A percentile compares a stretch with the other conserved stretches of the same genome.
phyloP scores from a whole-genome alignment of 345 rosid genomes.

The Lenwebbia sp. region DNA sequence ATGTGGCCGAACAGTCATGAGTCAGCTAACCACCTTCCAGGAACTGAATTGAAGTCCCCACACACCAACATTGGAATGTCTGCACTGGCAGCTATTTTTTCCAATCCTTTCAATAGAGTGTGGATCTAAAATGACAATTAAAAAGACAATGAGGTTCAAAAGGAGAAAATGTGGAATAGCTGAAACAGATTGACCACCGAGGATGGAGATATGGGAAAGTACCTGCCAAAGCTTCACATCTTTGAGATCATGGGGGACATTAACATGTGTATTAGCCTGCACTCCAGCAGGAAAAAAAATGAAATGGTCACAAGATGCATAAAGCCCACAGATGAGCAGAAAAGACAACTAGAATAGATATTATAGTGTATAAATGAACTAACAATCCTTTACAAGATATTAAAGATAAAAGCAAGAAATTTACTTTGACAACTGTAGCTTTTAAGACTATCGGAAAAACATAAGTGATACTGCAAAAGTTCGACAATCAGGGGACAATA shows the following conservation, averaged over 20 bases:
- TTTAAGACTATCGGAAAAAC: background rate
- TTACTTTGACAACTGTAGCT: background rate
- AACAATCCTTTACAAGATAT: background rate
- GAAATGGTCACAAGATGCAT: background rate
- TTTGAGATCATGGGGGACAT: slow-evolving; percentile 70
- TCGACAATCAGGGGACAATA: background rate
- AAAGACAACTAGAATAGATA: background rate
- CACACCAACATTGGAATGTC: slow-evolving; percentile 27
- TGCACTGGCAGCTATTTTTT: slow-evolving; percentile 20
- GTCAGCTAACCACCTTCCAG: slow-evolving; percentile 27
- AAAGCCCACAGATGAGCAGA: background rate
- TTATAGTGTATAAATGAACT: background rate
- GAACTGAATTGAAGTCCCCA: slow-evolving; percentile 29
- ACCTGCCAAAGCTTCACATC: slow-evolving; percentile 99
- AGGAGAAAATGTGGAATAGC: background rate
- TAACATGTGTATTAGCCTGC: slow-evolving; percentile 97
- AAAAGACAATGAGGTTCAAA: background rate
- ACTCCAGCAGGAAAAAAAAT: background rate
- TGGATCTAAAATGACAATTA: slow-evolving; percentile 9
- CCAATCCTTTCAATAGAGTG: slow-evolving; percentile 19
- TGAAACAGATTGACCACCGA: background rate
- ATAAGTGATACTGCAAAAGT: background rate
- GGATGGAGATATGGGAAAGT: background rate
- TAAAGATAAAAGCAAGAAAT: background rate
- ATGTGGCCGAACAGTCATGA: background rate